Evolutionary conservation across 352 stramenopile species (phyloP), one percentile per base, ranked within the genome.

Genomic region (Globisporangium cylindrosporum): DNA sequence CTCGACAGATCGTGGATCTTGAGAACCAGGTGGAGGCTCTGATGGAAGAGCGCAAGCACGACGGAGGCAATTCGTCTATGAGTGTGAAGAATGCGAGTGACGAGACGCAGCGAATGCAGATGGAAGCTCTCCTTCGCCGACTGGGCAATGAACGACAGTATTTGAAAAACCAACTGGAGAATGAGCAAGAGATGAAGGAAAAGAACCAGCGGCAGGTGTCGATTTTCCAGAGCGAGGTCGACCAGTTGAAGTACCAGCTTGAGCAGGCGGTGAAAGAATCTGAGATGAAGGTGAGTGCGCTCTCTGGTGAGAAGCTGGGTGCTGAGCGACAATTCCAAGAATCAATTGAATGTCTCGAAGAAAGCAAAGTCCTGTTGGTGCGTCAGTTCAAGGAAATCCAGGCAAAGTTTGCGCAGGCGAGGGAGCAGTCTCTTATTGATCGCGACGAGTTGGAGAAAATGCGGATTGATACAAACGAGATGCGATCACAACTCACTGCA

Each of bases 101-200:
- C 25, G 87, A 95, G 61, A 90, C 85, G 0, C 80, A 92, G 25
- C 84, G 85, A 2, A 80, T 93, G 66, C 85, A 93, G 59, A 89
- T 90, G 76, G 87, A 95, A 61, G 86, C 84, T n/a, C 64, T 91
- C 1, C 54, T 95, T 6, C 74, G 87, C 22, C 71, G 85, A 2
- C 80, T 95, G 1, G 86, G 92, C 53, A 93, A 95, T 46, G 85
- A 95, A 53, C 79, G 87, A 1, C 83, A 92, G 53, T 95, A 95
- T 56, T 64, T 95, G 32, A 93, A 93, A 66, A 92, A 81, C 43
- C 87, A 93, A 62, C 69, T 92, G 5, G 78, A 90, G 54, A 74
- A 70, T 8, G 83, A 88, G 41, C 71, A 81, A 32, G 78, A 88
- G 51, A 66, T 76, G 65, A 86, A 84, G 60, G 69, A 80, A 24